Base-by-base conservation (phyloP, 495 filamentous ascomycete species). In the Bryoglossum gracile region DNA sequence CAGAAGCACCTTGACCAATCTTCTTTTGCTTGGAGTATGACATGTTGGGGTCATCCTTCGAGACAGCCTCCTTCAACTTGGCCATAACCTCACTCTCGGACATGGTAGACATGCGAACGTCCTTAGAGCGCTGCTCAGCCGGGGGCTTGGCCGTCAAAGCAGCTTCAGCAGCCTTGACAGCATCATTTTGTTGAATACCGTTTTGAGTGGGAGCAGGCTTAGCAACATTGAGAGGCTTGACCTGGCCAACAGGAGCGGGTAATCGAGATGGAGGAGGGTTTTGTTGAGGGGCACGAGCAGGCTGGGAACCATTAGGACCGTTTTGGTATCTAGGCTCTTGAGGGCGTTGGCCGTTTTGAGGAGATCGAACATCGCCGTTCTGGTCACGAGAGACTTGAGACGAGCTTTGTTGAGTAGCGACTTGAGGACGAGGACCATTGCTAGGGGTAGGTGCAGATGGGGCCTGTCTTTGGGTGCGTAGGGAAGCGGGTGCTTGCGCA, bases 1-100 rank as follows among this genome's bases (percentile, higher is more conserved):
- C 92, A 22, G 92, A 96, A 52, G 92, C 92, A 64, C 92, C 92
- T 64, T 97, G 94, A 8, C 92, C 92, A 62, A 98, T 95, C 75
- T 98, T 98, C 73, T 95, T 95, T 63, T 97, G 91, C 70, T 98
- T 98, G 57, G 86, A 87, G 66, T 98, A 98, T 3, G 87, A 89
- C 43, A 89, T 72, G 50, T 90, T 84, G 14, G 92, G 92, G 59
- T 94, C 89, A 34, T 89, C 87, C 56, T 87, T 89, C 38, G 89
- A 95, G 1, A 98, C 92, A 3, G 94, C 91, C 48, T 92, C 83
- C 57, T 89, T 81, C 39, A 98, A 68, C 61, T 89, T 90, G 48
- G 86, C 82, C 92, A 98, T 98, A 25, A 98, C 92, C 63, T 98
- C 89, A 56, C 78, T 83, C 66, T 98, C 92, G 32, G 86, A 82